These are phyloP conservation scores for Ambispora gerdemannii DNA, from an alignment of 192 early-diverging fungal genomes.

Conservation along the genomic window DNA sequence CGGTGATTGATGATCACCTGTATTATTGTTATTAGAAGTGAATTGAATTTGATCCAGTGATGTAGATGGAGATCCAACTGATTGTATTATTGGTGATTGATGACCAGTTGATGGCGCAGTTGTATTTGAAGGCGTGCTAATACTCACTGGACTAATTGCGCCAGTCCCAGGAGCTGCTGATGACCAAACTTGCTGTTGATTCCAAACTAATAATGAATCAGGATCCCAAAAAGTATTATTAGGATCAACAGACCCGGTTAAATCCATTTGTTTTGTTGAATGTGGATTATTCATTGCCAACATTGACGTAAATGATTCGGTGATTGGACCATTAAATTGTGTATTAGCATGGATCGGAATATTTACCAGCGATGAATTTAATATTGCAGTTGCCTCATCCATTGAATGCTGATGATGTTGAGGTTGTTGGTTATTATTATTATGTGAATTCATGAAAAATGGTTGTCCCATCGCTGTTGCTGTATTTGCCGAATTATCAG, in stretches of 20 bases:
- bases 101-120: background rate
- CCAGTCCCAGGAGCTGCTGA: background rate
- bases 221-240: conserved; percentile 1
- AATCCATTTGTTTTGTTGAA: background rate
- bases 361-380: background rate
- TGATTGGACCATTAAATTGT: too few species aligned
- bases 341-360: background rate
- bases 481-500: background rate
- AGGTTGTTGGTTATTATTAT: too few species aligned
- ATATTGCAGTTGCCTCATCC: background rate
- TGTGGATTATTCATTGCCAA: too few species aligned
- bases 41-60: background rate
- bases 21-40: too few species aligned
- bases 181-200: background rate
- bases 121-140: background rate
- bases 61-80: background rate
- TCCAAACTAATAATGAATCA: background rate
- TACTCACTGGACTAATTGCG: conserved; percentile 1
- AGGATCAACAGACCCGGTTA: background rate
- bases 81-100: background rate
- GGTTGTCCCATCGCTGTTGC: background rate
- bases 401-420: background rate
- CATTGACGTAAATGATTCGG: too few species aligned
- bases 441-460: background rate
- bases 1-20: too few species aligned